Conservation (phyloP, 345 rosid genomes). For the Eucalyptus sp. region DNA sequence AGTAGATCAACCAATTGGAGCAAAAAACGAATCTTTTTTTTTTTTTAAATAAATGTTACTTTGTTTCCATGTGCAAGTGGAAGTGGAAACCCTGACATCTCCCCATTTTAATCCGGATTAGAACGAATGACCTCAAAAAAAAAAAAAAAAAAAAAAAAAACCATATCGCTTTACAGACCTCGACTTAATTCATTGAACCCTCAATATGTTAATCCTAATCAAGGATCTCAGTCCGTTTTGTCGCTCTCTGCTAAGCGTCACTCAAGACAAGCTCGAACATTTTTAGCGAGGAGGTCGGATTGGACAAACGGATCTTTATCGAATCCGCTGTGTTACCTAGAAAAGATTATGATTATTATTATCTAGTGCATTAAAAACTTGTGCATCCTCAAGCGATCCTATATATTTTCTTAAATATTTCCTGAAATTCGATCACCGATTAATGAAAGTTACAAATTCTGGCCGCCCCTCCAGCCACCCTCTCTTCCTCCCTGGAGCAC, state of each 20-base stretch:
- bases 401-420: background rate
- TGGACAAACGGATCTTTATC: rapidly evolving
- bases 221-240: background rate
- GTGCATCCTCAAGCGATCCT: background rate
- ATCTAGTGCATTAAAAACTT: too few relatives aligned
- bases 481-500: slow-evolving; percentile 23
- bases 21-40: background rate
- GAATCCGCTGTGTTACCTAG: background rate
- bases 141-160: background rate
- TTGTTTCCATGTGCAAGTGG: background rate
- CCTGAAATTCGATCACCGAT: background rate
- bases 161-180: background rate
- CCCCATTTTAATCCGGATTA: background rate
- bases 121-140: background rate
- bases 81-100: background rate
- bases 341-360: too few relatives aligned
- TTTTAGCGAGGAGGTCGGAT: background rate
- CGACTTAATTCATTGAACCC: background rate
- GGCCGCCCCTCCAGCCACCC: background rate
- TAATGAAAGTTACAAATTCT: background rate
- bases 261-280: background rate
- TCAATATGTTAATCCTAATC: background rate
- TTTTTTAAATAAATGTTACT: background rate
- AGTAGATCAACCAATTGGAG: background rate
- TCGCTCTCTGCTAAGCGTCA: background rate